These are phyloP conservation scores for Globisporangium perplexum DNA, from an alignment of 352 stramenopile species.

Conservation along the genomic window DNA sequence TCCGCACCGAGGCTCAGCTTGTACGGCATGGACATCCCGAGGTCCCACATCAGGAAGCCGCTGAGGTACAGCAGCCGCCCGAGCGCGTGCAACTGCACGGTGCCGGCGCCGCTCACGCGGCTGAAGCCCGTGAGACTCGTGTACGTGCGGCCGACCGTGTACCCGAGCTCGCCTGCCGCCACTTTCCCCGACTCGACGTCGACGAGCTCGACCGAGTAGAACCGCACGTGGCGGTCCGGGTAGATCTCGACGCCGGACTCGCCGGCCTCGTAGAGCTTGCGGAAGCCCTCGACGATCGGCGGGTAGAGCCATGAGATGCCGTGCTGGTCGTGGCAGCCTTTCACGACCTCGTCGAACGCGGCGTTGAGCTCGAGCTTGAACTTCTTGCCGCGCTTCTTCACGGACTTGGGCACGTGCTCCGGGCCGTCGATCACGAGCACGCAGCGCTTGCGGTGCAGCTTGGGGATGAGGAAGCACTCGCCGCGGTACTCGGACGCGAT, in stretches of 20 bases:
- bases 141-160: conserved; percentile 91
- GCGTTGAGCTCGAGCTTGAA: conserved; percentile 88
- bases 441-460: conserved; percentile 88
- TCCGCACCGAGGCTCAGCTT: conserved; percentile 76
- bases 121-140: conserved; percentile 86
- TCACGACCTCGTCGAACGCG: conserved; percentile 85
- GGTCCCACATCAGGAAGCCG: conserved; percentile 82
- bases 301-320: conserved; percentile 92
- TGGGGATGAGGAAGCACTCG: conserved; percentile 77
- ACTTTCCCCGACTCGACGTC: conserved; percentile 72
- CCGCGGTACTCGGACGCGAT: conserved; percentile 85
- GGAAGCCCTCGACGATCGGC: conserved; percentile 83
- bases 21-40: conserved; percentile 89
- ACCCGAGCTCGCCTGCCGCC: conserved; percentile 89
- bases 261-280: conserved; percentile 49
- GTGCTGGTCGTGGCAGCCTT: conserved; percentile 90
- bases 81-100: conserved; percentile 79
- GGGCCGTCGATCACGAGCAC: conserved; percentile 59
- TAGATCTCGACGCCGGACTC: conserved; percentile 59
- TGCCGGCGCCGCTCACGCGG: conserved; percentile 64
- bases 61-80: conserved; percentile 64
- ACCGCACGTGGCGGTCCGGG: conserved; percentile 49
- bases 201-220: conserved; percentile 91
- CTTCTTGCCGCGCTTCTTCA: conserved; percentile 87
- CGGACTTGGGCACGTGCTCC: conserved; percentile 85